Base-by-base conservation (phyloP, 192 early-diverging fungal species). In the Geranomyces michiganensis region DNA sequence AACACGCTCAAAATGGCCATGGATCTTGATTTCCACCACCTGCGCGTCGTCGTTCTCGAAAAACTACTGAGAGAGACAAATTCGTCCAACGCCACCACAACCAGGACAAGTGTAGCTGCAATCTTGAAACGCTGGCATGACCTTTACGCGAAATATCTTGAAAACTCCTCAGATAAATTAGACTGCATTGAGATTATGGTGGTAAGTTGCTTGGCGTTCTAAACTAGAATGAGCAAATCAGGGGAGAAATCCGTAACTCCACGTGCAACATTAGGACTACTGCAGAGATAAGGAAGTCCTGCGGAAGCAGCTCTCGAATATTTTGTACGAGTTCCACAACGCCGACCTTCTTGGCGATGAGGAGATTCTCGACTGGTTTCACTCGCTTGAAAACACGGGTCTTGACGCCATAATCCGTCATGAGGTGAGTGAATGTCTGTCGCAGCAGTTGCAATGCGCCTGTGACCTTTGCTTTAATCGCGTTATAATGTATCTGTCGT, bases 1-100 rank as follows among this genome's bases (percentile, higher is more conserved):
- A 95, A 92, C 62, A 90, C 90, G 5, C 79, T 95, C 56, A 92
- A 94, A 48, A 90, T 97, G 88, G 88, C 93, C 22, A 88, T 87
- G 62, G 91, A 96, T 78, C 89, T 90, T 19, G 87, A 86, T 13
- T 93, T 91, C 69, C 80, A 89, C 33, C 91, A 94, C 76, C 82
- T 96, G 71, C 86, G 93, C 9, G 80, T 81, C 45, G 80, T 90
- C 13, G 82, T 94, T n/a, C 80, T 94, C 17, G 91, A 92, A 22
- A 79, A 82, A 30, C 78, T 96, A 26, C 67, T 97, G 43, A 76
- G 76, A 6, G 74, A 80, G 56, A 83, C 92, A 65, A 86, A 91
- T 68, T n/a, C 82, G 4, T 65, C 24, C 4, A 84, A 87, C 0
- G 66, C 79, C 56, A 62, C 72, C 8, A 53, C 63, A 1, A 66